Base-by-base conservation (phyloP, 495 filamentous ascomycete genomes). In the Alectoria sarmentosa region DNA sequence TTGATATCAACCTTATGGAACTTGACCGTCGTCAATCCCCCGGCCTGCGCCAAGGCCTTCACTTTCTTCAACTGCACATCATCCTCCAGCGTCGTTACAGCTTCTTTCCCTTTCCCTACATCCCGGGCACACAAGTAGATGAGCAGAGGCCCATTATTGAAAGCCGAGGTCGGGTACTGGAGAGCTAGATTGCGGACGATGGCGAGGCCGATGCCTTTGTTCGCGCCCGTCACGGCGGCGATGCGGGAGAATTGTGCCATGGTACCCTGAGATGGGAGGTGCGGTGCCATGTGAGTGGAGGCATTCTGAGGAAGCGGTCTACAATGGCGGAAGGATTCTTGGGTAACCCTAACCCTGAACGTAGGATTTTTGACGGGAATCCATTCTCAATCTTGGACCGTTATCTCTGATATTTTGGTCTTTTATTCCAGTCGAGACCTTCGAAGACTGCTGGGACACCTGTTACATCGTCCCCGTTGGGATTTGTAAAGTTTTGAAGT, bases 111-210 rank as follows among this genome's bases (percentile, higher is more conserved):
- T 37, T 75, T 68, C 15, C 61, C 60, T 46, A 68, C 61, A 49
- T 80, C 77, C 56, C 80, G 77, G 15, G 80, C 80, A 11, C 80
- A 79, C 7, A 83, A 73, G 69, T 83, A 83, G 67, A 83, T 82
- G 48, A 80, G 71, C 55, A 82, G 65, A 6, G 76, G 74, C 14
- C 75, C 76, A 56, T 72, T 73, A 58, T 77, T 76, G 64, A 79
- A 68, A 17, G 77, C 58, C 8, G 79, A 81, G 6, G 71, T 73
- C 30, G 80, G 78, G 60, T 83, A 82, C 67, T 80, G 73, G 7
- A 82, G 70, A 4, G 80, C 69, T 44, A 70, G 63, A n/a, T 70
- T 61, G 66, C 66, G 66, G 66, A 68, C 69, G 38, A 70, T 63
- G 61, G 66, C 63, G n/a, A 68, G 66, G 8, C 69, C 69, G 42